Base-by-base conservation (phyloP, 2,329 filamentous ascomycete genomes). In the Penicillium sp. region DNA sequence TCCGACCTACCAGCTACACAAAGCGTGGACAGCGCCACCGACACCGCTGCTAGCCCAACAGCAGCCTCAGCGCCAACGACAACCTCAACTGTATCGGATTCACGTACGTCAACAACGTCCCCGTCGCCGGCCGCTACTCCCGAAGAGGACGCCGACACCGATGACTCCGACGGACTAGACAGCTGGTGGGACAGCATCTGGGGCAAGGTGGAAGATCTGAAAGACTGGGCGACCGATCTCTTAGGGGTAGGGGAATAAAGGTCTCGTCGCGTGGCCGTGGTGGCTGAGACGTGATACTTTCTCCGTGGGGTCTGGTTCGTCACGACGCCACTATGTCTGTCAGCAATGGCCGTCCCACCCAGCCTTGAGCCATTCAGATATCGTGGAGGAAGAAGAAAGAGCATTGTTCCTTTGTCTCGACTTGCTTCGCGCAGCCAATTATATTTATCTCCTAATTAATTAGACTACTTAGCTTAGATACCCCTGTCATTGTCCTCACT, bases 151-250 rank as follows among this genome's bases (percentile, higher is more conserved):
- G 44, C 64, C 23, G 61, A 68, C 3, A 13, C 4, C 15, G 35
- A 4, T 38, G 35, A 38, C 15, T 38, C 35, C 9, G 13, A 69
- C 8, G 63, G 67, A 11, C 66, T 26, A 29, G 62, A 50, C 1
- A 58, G 66, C 4, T 78, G 76, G 72, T 78, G 73, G 76, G 70
- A 63, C 2, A 69, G 68, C 0, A n/a, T 78, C 17, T 73, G 70
- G 67, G 65, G 70, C 47, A 78, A 75, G 57, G 47, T 78, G n/a
- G 68, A 76, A 38, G 68, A 72, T 1, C 55, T 74, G 6, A 77
- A 77, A 62, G 62, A 76, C 23, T 79, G 77, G 77, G 72, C 75
- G 8, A 67, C 59, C 9, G 72, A 73, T 17, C 35, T 78, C 21
- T 63, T 74, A n/a, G 68, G 70, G 45, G 67, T 71, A 2, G 68